Evolutionary conservation across 352 stramenopile genomes (phyloP), one percentile per base, ranked within the genome.

Genomic region (Blastocystis sp.): DNA sequence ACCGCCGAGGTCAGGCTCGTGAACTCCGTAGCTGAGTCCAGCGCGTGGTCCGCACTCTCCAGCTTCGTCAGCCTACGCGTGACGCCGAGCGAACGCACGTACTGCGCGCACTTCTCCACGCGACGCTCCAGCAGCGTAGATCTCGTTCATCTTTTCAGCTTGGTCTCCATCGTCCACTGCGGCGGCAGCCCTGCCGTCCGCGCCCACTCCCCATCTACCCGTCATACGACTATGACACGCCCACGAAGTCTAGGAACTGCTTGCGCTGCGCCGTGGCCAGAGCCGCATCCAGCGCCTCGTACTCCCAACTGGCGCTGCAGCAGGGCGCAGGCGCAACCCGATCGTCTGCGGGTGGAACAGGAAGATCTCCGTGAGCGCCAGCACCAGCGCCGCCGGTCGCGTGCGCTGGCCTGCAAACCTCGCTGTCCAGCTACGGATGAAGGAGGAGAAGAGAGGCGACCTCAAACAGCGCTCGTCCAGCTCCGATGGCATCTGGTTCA

Each of bases 21-120:
- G 40, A 84, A 84, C 41, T 84, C 74, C n/a, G 74, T 84, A 5
- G 34, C 53, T n/a, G 70, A 84, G 38, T 84, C 74, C 45, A 84
- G 9, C 0, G 45, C 21, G 19, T 9, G 67, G 23, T 64, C 56
- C 19, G 69, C 52, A 19, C 52, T 56, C 40, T 84, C 74, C 53
- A 67, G 45, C 45, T 84, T 84, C 74, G 69, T 66, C 61, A 84
- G 43, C 34, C 74, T 84, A 67, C n/a, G 2, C 43, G 59, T 48
- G 19, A 43, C 34, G 14, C 48, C 52, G 34, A 2, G 19, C 41
- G 14, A 23, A 17, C 48, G 41, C 1, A 10, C 52, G 14, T 28
- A 84, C 74, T 69, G 74, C 67, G 65, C 69, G 40, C 48, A 17
- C 61, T 84, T 84, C 53, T 84, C 74, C 17, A 84, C 21, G 1